Base-by-base conservation (phyloP, 192 early-diverging fungal genomes). In the Entomortierella chlamydospora region DNA sequence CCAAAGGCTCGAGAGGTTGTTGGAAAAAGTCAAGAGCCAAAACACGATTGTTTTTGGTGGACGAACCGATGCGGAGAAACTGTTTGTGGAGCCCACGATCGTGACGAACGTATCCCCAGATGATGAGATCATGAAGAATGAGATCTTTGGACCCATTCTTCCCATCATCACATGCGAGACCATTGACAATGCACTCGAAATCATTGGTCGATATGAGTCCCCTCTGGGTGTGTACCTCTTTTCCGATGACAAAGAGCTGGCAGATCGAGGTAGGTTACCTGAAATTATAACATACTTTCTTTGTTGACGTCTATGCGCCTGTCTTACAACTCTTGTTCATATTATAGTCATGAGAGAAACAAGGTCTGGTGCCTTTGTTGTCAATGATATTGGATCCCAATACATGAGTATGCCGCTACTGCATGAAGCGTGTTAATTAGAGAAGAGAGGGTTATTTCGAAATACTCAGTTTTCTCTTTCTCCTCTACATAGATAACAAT, bases 351-450 rank as follows among this genome's bases (percentile, higher is more conserved):
- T 95, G 17, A 64, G 69, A 30, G 76, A 89, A 33, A 94, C 93
- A 7, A 87, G 87, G 51, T 93, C 95, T 17, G 97, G 97, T 51
- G 84, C 81, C 60, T 91, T 88, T 11, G 63, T 81, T 29, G 87
- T 94, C 64, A 99, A 99, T 83, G 96, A 97, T 76, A 85, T 89
- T 22, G 76, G 93, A 43, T 82, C 94, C 64, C 90, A 91, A 71
- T 88, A 84, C 64, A 59, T 70, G 56, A 83, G 90, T 91, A 91
- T 76, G 72, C 68, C 18, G 9, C 2, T 37, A 4, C 34, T 37
- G 10, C 34, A 37, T 7, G 34, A 37, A 10, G 4, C 34, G 10
- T 10, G 4, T 10, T 37, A 37, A 37, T 37, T 4, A 37, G 10
- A n/a, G 10, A 7, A 7, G 34, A 37, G 34, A 10, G 10, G 5